Conservation (phyloP, 345 rosid species). For the Limnanthes douglasii region DNA sequence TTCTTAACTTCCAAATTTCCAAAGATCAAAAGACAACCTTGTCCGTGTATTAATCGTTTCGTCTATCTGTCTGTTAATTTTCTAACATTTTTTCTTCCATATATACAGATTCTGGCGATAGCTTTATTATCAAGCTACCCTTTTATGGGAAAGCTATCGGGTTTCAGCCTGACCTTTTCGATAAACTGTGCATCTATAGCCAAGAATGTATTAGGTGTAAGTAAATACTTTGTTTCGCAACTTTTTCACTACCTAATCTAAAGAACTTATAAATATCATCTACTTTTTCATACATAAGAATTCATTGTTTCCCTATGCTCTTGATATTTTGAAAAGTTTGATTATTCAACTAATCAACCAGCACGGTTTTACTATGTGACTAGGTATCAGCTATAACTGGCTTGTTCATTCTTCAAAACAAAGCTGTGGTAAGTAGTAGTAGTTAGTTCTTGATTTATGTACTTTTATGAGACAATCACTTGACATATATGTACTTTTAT, state of each 20-base stretch:
- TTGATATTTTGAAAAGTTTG: not conserved
- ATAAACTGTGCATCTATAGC: slow-evolving; percentile 47
- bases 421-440: slow-evolving; percentile 34
- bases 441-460: not conserved
- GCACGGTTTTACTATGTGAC: not conserved
- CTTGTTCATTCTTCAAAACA: slow-evolving; percentile 47
- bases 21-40: too few species aligned
- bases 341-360: not conserved
- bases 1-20: too few species aligned
- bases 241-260: not conserved
- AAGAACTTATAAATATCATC: not conserved
- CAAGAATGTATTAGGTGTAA: slow-evolving; percentile 54
- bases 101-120: slow-evolving; percentile 34
- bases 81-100: slow-evolving; percentile 4
- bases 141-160: slow-evolving; percentile 49
- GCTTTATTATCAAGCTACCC: slow-evolving; percentile 52
- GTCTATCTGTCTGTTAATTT: not conserved
- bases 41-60: too few species aligned
- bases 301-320: not conserved
- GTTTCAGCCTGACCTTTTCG: slow-evolving; percentile 32
- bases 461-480: not conserved
- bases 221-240: slow-evolving; percentile 9
- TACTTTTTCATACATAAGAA: not conserved
- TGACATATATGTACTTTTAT: too few species aligned
- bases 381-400: slow-evolving; percentile 37